A percentile compares a stretch with the other conserved stretches of the same genome.
Evolutionary conservation across 2,329 filamentous ascomycete species (phyloP).

Genomic region (Bisporella sp.): DNA sequence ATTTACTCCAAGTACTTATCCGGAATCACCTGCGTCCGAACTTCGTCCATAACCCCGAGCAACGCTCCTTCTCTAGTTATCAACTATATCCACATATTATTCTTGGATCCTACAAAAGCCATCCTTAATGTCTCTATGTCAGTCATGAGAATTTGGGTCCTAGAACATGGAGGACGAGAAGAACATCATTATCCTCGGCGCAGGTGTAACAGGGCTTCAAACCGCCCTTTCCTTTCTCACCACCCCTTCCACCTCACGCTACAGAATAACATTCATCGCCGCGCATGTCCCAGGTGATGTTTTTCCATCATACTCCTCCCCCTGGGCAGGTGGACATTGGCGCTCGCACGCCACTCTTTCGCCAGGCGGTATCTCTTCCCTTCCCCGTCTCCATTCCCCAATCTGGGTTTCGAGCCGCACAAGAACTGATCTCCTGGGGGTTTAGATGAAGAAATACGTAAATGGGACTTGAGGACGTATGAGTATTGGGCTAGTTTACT

Average conservation of each 20-base stretch:
- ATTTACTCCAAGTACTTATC: no score
- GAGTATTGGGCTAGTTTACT: constrained; percentile 31
- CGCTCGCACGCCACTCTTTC: constrained; percentile 31
- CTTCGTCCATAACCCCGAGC: no score
- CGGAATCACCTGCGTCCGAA: no score
- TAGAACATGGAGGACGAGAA: not conserved
- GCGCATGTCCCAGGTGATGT: constrained; percentile 32
- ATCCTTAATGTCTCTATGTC: no score
- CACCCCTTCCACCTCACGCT: constrained; percentile 30
- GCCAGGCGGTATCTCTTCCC: not conserved
- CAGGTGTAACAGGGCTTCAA: constrained; percentile 39
- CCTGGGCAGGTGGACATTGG: constrained; percentile 41
- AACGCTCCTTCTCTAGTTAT: no score
- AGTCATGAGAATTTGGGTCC: not conserved
- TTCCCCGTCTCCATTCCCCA: no score
- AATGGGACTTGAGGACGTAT: constrained; percentile 38
- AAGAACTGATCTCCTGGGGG: constrained; percentile 3
- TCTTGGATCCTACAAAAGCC: not conserved
- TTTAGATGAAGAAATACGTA: constrained; percentile 25
- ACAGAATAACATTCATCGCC: constrained; percentile 35
- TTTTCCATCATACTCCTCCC: constrained; percentile 12
- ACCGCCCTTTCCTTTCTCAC: constrained; percentile 35
- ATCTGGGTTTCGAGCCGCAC: no score
- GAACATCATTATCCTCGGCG: constrained; percentile 26
- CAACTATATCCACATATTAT: not conserved